Percentiles rank a stretch among this genome's conserved stretches.
phyloP scores from a whole-genome alignment of 257 asterid species.

The Euphrasia confusa region DNA sequence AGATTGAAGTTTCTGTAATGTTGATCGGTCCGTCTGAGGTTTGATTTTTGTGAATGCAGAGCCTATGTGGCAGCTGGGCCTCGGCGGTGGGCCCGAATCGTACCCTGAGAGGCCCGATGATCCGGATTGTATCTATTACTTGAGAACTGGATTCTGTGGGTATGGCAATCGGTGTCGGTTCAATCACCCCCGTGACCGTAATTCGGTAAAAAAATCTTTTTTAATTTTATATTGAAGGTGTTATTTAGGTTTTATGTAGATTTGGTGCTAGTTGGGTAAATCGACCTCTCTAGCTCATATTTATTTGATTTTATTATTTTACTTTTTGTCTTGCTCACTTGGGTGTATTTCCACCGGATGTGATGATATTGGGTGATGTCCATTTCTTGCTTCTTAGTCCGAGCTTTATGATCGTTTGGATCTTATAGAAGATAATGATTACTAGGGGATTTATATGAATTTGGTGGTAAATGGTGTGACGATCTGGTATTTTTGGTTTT shows the following conservation, averaged over 20 bases:
- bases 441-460: background rate
- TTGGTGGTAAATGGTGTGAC: slow-evolving; percentile 16
- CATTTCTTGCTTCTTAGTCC: slow-evolving; percentile 16
- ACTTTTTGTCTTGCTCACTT: slow-evolving; percentile 2
- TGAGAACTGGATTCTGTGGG: slow-evolving; percentile 93
- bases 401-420: slow-evolving; percentile 7
- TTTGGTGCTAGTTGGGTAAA: slow-evolving; percentile 20
- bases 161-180: slow-evolving; percentile 89
- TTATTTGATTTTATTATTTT: background rate
- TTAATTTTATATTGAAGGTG: slow-evolving; percentile 19
- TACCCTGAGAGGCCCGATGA: slow-evolving; percentile 86
- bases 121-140: slow-evolving; percentile 82
- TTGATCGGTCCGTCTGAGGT: slow-evolving; percentile 30
- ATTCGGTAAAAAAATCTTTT: slow-evolving; percentile 34
- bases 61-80: slow-evolving; percentile 79
- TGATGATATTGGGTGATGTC: slow-evolving; percentile 8
- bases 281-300: background rate
- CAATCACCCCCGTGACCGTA: slow-evolving; percentile 85
- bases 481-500: slow-evolving; percentile 16
- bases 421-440: slow-evolving; percentile 2
- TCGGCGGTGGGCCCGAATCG: slow-evolving; percentile 64
- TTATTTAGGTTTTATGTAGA: slow-evolving; percentile 24
- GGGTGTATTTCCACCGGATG: slow-evolving; percentile 18
- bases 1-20: slow-evolving; percentile 29
- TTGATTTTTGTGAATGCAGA: slow-evolving; percentile 62